These are phyloP conservation scores for Hordeum vulgare DNA, from an alignment of 176 grass and related monocot genomes.

Conservation along the genomic window MorexV3_pseudomolecules_assembly NC_058519.1:31532837-31533336, in stretches of 20 bases:
- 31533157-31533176: too few relatives aligned
- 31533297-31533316: too few relatives aligned
- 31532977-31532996: background rate
- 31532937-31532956: conserved; percentile 21
- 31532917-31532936: conserved; percentile 13
- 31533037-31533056: background rate
- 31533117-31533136: background rate
- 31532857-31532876: background rate
- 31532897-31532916: conserved; percentile 4
- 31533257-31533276: too few relatives aligned
- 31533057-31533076: background rate
- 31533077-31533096: background rate
- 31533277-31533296: too few relatives aligned
- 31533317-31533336: too few relatives aligned
- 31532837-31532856: background rate
- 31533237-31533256: too few relatives aligned
- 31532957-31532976: background rate
- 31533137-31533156: background rate
- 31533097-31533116: background rate
- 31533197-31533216: too few relatives aligned
- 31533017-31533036: background rate
- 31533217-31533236: too few relatives aligned
- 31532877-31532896: background rate
- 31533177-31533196: too few relatives aligned
- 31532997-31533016: background rate